Conservation (phyloP, 495 filamentous ascomycete species). For the Monascus purpureus region DNA sequence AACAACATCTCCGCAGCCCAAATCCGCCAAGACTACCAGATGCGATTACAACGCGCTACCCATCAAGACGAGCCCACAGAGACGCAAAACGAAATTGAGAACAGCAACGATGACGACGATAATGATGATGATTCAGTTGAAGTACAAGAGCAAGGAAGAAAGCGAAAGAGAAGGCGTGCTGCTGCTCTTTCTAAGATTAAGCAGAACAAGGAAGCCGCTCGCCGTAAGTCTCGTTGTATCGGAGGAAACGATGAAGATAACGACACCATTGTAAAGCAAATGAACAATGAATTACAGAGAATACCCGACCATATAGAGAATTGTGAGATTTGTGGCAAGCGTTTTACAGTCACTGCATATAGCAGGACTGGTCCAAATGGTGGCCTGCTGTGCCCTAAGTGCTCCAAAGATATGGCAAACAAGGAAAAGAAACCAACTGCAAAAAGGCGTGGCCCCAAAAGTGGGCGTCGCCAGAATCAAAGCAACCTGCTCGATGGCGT, state of each 20-base stretch:
- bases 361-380: slow-evolving; percentile 68
- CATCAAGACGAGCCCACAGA: too few relatives aligned
- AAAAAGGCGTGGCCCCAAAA: slow-evolving; percentile 41
- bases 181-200: slow-evolving; percentile 64
- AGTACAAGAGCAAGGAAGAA: slow-evolving; percentile 40
- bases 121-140: slow-evolving; percentile 15
- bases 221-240: slow-evolving; percentile 35
- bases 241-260: slow-evolving; percentile 33
- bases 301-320: slow-evolving; percentile 85
- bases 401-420: slow-evolving; percentile 61
- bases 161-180: slow-evolving; percentile 46
- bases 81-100: slow-evolving; percentile 13
- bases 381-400: slow-evolving; percentile 71
- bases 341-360: slow-evolving; percentile 91
- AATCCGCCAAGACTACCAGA: slow-evolving; percentile 53
- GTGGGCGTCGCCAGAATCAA: slow-evolving; percentile 53
- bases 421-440: slow-evolving; percentile 46
- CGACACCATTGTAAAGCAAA: slow-evolving; percentile 32
- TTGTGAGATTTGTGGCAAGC: slow-evolving; percentile 71
- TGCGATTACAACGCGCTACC: slow-evolving; percentile 27
- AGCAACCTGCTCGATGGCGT: slow-evolving; percentile 69
- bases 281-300: too few relatives aligned
- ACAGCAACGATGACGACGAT: slow-evolving; percentile 17
- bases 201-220: slow-evolving; percentile 54
- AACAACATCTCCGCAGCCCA: slow-evolving; percentile 81